Conservation (phyloP, 2,329 filamentous ascomycete species). For the Colletotrichum sp. region DNA sequence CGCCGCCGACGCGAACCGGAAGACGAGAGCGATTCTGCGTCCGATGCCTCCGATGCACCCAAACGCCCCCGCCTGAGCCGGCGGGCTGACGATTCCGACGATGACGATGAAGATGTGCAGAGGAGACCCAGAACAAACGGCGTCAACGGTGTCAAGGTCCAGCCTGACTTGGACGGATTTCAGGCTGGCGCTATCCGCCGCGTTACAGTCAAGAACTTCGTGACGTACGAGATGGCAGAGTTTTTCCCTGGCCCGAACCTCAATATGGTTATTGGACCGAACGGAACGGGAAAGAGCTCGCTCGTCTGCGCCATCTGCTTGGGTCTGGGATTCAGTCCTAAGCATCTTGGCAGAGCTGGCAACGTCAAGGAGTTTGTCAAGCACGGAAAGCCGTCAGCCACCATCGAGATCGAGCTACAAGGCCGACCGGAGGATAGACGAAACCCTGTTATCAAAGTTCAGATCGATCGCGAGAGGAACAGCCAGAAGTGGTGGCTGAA, state of each 20-base stretch:
- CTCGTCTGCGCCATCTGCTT: conserved; percentile 96
- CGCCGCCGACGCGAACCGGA: conserved; percentile 45
- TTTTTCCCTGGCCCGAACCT: conserved; percentile 90
- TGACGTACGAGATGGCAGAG: conserved; percentile 92
- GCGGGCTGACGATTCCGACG: conserved; percentile 19
- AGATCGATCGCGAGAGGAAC: conserved; percentile 83
- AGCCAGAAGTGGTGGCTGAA: conserved; percentile 81
- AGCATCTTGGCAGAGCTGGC: conserved; percentile 84
- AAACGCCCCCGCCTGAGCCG: conserved; percentile 41
- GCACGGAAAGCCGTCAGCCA: conserved; percentile 77
- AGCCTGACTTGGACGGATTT: conserved; percentile 39
- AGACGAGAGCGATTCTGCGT: conserved; percentile 38
- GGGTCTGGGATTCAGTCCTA: conserved; percentile 83
- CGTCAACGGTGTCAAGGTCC: conserved; percentile 7
- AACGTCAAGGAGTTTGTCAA: conserved; percentile 92
- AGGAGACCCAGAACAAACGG: conserved; percentile 9
- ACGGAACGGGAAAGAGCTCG: conserved; percentile 97
- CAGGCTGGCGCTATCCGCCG: conserved; percentile 87
- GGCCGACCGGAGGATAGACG: conserved; percentile 59
- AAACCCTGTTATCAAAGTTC: conserved; percentile 78
- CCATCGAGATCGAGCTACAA: conserved; percentile 90
- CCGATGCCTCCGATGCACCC: conserved; percentile 30
- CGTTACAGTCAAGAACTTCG: conserved; percentile 86
- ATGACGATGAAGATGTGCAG: conserved; percentile 18
- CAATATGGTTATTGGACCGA: conserved; percentile 99